Evolutionary conservation across 108 stramenopile species (phyloP).

Genomic region (Epithemia pelagica): DNA sequence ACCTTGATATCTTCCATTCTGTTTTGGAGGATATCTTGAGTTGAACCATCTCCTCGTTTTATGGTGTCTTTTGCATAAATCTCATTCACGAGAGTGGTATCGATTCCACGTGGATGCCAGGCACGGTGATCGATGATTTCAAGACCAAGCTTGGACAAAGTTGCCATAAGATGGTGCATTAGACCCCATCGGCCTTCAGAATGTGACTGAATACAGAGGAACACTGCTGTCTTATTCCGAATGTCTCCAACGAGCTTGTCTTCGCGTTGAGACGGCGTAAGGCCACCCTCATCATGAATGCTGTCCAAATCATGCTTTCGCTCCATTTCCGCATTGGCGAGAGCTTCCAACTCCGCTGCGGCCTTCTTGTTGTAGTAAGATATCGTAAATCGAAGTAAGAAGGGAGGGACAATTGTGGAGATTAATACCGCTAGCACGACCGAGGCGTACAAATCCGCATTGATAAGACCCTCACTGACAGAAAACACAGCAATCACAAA

Average conservation of each 20-base stretch:
- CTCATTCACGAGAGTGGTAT: constrained; percentile 17
- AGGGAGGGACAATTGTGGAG: constrained; percentile 25
- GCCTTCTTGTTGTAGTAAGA: constrained; percentile 37
- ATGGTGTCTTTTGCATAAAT: constrained; percentile 21
- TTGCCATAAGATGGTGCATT: constrained; percentile 26
- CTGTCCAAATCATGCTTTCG: constrained; percentile 10
- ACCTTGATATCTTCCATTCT: constrained; percentile 37
- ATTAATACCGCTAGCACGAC: constrained; percentile 38
- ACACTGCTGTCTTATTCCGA: constrained; percentile 27
- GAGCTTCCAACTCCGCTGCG: constrained; percentile 16
- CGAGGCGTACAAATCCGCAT: constrained; percentile 21
- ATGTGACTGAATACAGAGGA: constrained; percentile 28
- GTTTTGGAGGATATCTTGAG: constrained; percentile 31
- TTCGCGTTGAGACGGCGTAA: constrained; percentile 16
- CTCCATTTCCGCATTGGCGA: constrained; percentile 47
- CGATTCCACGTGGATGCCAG: constrained; percentile 15
- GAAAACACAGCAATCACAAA: constrained; percentile 46
- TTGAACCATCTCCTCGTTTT: constrained; percentile 11
- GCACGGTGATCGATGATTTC: constrained; percentile 35
- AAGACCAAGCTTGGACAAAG: constrained; percentile 25
- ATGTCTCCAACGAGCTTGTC: constrained; percentile 18
- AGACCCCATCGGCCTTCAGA: constrained; percentile 24
- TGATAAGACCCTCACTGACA: constrained; percentile 35
- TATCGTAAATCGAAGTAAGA: constrained; percentile 23
- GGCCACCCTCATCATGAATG: too few relatives aligned